phyloP scores from a whole-genome alignment of 257 asterid genomes.

The Solanum ossicruentum region DNA sequence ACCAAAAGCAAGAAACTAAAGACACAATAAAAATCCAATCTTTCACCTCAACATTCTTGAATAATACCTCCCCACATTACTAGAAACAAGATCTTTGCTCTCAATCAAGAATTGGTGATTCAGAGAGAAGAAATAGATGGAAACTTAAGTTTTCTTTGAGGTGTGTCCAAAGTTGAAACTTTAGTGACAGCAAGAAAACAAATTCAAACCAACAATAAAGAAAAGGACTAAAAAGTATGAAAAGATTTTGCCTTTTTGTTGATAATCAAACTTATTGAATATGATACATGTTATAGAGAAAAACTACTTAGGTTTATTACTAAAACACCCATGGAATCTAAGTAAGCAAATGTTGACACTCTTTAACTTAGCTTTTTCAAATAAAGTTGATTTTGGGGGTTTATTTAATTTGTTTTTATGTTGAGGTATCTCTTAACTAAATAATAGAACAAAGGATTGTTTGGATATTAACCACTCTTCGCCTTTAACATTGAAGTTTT shows the following conservation, averaged over 20 bases:
- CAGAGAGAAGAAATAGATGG: not conserved
- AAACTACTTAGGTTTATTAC: not conserved
- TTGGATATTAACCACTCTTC: not conserved
- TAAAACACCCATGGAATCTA: not conserved
- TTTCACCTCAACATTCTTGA: not conserved
- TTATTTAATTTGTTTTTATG: not conserved
- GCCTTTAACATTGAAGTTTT: no score
- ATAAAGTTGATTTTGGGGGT: not conserved
- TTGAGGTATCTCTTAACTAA: not conserved
- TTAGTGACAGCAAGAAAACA: not conserved
- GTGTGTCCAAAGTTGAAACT: not conserved
- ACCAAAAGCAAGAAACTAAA: not conserved
- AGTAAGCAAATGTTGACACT: not conserved
- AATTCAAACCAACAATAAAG: not conserved
- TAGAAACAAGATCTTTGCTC: not conserved
- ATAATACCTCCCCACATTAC: not conserved
- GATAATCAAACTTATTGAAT: conserved; percentile 5
- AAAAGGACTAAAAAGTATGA: not conserved
- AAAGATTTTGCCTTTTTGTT: not conserved
- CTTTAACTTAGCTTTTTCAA: not conserved
- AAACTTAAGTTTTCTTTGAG: not conserved
- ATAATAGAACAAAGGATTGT: not conserved
- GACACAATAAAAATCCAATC: not conserved
- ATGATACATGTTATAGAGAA: conserved; percentile 2
- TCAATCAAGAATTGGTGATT: not conserved